Evolutionary conservation across 2,329 filamentous ascomycete genomes (phyloP).

Genomic region (Achaetomium macrosporum): DNA sequence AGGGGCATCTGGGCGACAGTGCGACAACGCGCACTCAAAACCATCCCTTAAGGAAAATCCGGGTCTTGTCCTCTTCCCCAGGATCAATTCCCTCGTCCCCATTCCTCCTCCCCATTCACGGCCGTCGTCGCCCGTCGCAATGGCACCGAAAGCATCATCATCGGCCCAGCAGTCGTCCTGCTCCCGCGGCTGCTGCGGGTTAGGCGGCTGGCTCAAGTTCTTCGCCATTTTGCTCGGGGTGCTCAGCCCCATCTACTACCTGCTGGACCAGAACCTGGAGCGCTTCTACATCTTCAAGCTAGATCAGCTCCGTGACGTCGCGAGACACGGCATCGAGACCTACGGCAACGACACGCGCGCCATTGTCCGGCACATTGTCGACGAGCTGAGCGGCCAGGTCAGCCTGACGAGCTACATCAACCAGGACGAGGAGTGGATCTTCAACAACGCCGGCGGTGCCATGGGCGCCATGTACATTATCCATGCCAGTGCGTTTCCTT

Average conservation of each 20-base stretch:
- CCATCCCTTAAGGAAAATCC: not conserved
- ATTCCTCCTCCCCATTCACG: not conserved
- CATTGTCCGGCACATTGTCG: slow-evolving; percentile 64
- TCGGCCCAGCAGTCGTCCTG: slow-evolving; percentile 11
- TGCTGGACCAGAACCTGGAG: slow-evolving; percentile 53
- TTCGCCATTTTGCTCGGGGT: slow-evolving; percentile 50
- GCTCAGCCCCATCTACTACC: slow-evolving; percentile 47
- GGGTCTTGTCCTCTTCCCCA: not conserved
- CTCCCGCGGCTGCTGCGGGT: slow-evolving; percentile 7
- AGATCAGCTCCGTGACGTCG: slow-evolving; percentile 61
- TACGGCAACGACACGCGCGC: slow-evolving; percentile 71
- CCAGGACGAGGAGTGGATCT: slow-evolving; percentile 74
- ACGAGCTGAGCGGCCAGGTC: slow-evolving; percentile 56
- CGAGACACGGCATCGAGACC: slow-evolving; percentile 56
- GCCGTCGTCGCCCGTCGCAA: slow-evolving; percentile 6
- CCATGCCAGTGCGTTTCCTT: slow-evolving; percentile 63
- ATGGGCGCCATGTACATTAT: slow-evolving; percentile 92
- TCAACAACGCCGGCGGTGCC: slow-evolving; percentile 86
- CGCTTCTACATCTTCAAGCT: slow-evolving; percentile 71
- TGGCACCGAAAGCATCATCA: slow-evolving; percentile 20
- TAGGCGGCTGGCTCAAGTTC: slow-evolving; percentile 35
- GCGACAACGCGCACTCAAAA: slow-evolving; percentile 1
- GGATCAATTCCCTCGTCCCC: not conserved
- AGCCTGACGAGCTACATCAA: slow-evolving; percentile 53
- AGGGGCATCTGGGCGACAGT: too few relatives aligned